Conservation (phyloP, 208 protist species). For the Trypanosomatidae sp. region DNA sequence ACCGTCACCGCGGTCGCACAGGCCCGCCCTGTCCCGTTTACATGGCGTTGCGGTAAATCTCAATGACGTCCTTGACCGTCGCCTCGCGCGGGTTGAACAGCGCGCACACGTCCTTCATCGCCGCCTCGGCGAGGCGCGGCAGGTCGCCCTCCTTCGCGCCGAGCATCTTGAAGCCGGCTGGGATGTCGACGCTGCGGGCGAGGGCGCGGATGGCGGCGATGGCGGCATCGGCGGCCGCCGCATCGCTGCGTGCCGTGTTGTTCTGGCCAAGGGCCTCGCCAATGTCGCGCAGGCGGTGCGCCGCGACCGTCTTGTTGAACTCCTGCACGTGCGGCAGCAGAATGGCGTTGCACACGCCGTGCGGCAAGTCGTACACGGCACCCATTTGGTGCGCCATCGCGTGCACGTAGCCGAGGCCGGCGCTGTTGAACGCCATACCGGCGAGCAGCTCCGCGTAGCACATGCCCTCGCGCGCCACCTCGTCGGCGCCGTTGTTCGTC, state of each 20-base stretch:
- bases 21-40: constrained; percentile 5
- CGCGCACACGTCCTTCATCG: constrained; percentile 28
- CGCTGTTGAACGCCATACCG: constrained; percentile 88
- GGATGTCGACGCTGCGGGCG: constrained; percentile 33
- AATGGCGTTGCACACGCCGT: constrained; percentile 83
- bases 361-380: constrained; percentile 65
- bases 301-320: constrained; percentile 38
- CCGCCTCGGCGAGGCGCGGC: constrained; percentile 20
- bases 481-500: constrained; percentile 25
- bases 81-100: constrained; percentile 42
- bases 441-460: constrained; percentile 73
- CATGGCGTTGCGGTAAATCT: constrained; percentile 20
- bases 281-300: constrained; percentile 43
- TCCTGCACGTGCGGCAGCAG: constrained; percentile 69
- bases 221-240: constrained; percentile 28
- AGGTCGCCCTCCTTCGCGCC: constrained; percentile 33
- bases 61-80: constrained; percentile 31
- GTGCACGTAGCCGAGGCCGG: constrained; percentile 80
- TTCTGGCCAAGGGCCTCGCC: constrained; percentile 25
- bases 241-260: constrained; percentile 20
- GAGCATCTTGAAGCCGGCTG: constrained; percentile 33
- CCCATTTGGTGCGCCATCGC: constrained; percentile 85
- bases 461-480: constrained; percentile 63
- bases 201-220: constrained; percentile 34
- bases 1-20: too few relatives aligned